Evolutionary conservation across 208 protist species (phyloP).

Genomic region (Trypanosoma rangeli): DNA sequence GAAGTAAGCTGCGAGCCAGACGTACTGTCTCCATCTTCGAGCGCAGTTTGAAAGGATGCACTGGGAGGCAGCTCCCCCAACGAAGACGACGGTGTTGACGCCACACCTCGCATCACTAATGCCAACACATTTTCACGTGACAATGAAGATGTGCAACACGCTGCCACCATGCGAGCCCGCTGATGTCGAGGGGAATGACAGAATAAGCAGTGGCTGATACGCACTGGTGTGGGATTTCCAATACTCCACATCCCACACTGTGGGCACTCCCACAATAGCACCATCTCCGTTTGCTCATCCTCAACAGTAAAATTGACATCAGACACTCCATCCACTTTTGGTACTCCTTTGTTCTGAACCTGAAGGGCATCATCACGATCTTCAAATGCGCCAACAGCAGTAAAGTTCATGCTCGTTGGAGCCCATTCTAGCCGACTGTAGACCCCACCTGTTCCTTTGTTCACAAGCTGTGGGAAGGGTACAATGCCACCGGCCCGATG

Average conservation of each 20-base stretch:
- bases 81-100: constrained; percentile 8
- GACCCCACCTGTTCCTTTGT: background rate
- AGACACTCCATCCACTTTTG: background rate
- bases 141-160: constrained; percentile 31
- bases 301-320: background rate
- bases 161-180: constrained; percentile 38
- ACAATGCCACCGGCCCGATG: constrained; percentile 52
- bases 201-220: constrained; percentile 37
- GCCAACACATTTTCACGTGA: constrained; percentile 12
- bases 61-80: constrained; percentile 2
- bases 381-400: background rate
- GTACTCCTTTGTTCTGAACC: background rate
- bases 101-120: constrained; percentile 13
- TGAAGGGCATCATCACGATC: background rate
- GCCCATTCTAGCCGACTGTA: background rate
- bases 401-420: background rate
- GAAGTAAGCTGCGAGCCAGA: background rate
- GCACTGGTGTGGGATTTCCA: constrained; percentile 27
- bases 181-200: constrained; percentile 61
- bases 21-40: background rate
- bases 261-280: constrained; percentile 81
- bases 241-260: constrained; percentile 80
- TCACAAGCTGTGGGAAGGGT: constrained; percentile 55
- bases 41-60: background rate
- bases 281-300: constrained; percentile 12